These are phyloP conservation scores for Inosperma sp. DNA, from an alignment of 768 basidiomycete species.

Conservation along the genomic window DNA sequence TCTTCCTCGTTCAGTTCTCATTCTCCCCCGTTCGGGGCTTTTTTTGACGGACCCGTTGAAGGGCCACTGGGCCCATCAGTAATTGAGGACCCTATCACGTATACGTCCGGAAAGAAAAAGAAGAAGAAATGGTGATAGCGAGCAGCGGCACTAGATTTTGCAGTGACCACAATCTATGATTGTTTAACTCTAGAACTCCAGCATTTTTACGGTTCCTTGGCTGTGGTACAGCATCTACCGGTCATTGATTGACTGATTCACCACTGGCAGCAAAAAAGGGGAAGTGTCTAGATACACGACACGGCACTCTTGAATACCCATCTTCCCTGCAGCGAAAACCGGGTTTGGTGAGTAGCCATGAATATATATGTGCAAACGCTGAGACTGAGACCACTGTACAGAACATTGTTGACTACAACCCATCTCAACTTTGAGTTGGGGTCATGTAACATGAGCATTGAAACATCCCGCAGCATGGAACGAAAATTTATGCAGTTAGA, in stretches of 20 bases:
- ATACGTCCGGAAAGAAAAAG: no score
- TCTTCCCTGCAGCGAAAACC: conserved; percentile 30
- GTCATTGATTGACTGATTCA: conserved; percentile 32
- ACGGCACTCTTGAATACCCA: conserved; percentile 36
- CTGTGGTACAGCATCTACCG: conserved; percentile 31
- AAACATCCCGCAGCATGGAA: conserved; percentile 42
- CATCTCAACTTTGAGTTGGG: conserved; percentile 42
- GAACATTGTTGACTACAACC: conserved; percentile 41
- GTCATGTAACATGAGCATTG: conserved; percentile 48
- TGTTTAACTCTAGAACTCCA: no score
- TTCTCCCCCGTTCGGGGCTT: no score
- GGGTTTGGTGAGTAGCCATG: background rate
- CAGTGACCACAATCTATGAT: no score
- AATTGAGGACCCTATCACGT: no score
- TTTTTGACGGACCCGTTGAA: no score
- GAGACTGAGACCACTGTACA: conserved; percentile 40
- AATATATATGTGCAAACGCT: background rate
- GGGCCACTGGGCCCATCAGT: no score
- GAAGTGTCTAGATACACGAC: conserved; percentile 15
- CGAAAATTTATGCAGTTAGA: conserved; percentile 25
- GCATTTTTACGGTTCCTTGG: no score
- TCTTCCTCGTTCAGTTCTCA: no score
- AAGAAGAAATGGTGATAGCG: no score
- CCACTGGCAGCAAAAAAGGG: conserved; percentile 35
- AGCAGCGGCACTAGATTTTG: no score